Evolutionary conservation across 345 rosid species (phyloP).

Genomic region (Pistacia atlantica): DNA sequence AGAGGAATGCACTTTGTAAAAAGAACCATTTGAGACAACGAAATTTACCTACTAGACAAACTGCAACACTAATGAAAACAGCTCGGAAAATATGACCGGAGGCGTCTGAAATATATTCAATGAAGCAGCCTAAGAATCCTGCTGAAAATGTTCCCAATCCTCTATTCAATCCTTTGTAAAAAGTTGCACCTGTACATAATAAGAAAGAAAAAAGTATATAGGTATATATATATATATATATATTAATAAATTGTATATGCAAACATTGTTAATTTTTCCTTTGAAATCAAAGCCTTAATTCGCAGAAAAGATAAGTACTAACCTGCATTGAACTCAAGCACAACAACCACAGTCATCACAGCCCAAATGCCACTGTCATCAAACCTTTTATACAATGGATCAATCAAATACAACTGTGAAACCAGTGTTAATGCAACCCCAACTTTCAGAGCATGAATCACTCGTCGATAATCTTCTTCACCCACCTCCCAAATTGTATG

Average conservation of each 20-base stretch:
- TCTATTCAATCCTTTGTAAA: conserved; percentile 84
- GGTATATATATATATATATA: too few relatives aligned
- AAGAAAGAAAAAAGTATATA: too few relatives aligned
- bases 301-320: background rate
- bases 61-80: conserved; percentile 71
- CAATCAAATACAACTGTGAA: conserved; percentile 57
- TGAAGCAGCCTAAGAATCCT: conserved; percentile 69
- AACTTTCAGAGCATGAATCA: conserved; percentile 78
- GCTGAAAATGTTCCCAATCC: conserved; percentile 77
- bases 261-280: background rate
- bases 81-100: conserved; percentile 61
- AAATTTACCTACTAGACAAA: conserved; percentile 63
- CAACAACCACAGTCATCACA: conserved; percentile 86
- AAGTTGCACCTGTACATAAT: conserved; percentile 61
- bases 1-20: background rate
- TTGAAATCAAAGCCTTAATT: background rate
- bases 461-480: conserved; percentile 74
- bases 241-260: too few relatives aligned
- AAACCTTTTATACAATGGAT: conserved; percentile 66
- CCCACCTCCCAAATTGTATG: conserved; percentile 50
- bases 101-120: conserved; percentile 58
- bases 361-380: conserved; percentile 79
- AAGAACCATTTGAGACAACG: too few relatives aligned
- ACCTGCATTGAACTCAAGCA: conserved; percentile 82
- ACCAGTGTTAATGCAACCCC: conserved; percentile 71